Percentiles rank a stretch among this genome's conserved stretches.
phyloP scores from a whole-genome alignment of 495 filamentous ascomycete genomes.

The Neurospora tetraspora region DNA sequence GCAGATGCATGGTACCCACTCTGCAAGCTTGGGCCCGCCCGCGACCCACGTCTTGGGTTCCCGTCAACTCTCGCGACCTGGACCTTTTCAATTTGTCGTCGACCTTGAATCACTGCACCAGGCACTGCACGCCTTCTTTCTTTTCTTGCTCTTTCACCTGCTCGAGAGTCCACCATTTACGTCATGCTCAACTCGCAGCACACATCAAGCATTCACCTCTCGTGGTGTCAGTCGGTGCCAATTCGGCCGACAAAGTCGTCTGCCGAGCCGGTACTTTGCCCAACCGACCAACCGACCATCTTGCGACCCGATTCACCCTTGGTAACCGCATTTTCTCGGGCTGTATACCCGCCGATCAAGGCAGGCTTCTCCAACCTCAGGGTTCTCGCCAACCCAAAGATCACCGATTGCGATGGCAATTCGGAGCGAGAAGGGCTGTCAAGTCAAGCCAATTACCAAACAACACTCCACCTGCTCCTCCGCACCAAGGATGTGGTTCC shows the following conservation, averaged over 20 bases:
- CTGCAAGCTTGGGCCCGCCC: conserved; percentile 5
- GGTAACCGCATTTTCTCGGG: background rate
- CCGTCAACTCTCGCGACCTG: conserved; percentile 1
- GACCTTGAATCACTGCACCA: background rate
- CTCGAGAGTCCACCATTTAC: background rate
- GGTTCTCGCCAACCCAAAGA: background rate
- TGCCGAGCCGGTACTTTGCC: background rate
- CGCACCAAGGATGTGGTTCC: background rate
- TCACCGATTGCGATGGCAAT: background rate
- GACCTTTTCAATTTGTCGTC: background rate
- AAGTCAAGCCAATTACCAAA: background rate
- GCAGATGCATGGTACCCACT: conserved; percentile 8
- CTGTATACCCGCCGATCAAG: background rate
- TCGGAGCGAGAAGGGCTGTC: conserved; percentile 1
- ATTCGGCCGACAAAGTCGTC: background rate
- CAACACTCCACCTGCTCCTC: background rate
- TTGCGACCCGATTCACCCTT: background rate
- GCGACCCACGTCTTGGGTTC: conserved; percentile 11
- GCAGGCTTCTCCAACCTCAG: background rate
- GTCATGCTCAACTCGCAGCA: background rate
- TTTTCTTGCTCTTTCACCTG: background rate
- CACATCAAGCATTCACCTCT: background rate
- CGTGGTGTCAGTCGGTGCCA: background rate
- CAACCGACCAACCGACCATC: background rate
- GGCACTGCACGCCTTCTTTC: background rate